Conservation (phyloP, 2,329 filamentous ascomycete species). For the Epichloe brachyelytri region DNA sequence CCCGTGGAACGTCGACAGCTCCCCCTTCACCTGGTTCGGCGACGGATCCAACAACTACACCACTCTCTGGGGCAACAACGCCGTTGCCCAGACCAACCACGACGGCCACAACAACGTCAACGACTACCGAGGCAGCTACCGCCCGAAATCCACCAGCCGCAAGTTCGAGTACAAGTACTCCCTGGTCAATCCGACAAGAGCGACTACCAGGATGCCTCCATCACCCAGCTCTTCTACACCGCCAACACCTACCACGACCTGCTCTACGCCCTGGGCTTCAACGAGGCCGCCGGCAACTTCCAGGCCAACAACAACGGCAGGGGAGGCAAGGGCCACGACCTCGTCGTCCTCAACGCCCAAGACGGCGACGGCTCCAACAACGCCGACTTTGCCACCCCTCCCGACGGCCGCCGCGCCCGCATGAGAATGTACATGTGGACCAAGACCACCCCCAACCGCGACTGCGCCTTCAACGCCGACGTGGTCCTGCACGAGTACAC, state of each 20-base stretch:
- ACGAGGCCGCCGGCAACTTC: slow-evolving; percentile 46
- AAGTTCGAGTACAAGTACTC: no score
- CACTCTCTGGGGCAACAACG: slow-evolving; percentile 46
- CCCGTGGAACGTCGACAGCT: no score
- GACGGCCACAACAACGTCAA: slow-evolving; percentile 28
- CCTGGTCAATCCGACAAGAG: no score
- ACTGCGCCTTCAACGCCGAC: slow-evolving; percentile 45
- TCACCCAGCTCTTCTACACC: slow-evolving; percentile 49
- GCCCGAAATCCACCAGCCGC: no score
- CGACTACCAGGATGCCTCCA: slow-evolving; percentile 18
- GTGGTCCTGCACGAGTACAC: slow-evolving; percentile 49
- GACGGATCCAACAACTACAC: slow-evolving; percentile 35
- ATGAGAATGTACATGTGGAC: slow-evolving; percentile 44
- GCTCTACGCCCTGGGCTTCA: slow-evolving; percentile 44
- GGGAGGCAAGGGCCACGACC: no score
- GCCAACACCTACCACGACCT: slow-evolving; percentile 47
- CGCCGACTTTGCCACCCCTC: no score
- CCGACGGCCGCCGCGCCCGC: no score
- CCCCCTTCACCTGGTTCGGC: background rate
- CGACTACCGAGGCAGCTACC: slow-evolving; percentile 32
- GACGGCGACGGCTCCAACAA: no score
- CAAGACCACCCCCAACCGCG: slow-evolving; percentile 31
- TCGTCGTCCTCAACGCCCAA: no score
- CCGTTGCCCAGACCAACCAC: slow-evolving; percentile 35
- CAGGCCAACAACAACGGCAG: slow-evolving; percentile 30